Evolutionary conservation across 2,329 filamentous ascomycete species (phyloP), one percentile per base, ranked within the genome.

Genomic region (Neofusicoccum cordaticola): DNA sequence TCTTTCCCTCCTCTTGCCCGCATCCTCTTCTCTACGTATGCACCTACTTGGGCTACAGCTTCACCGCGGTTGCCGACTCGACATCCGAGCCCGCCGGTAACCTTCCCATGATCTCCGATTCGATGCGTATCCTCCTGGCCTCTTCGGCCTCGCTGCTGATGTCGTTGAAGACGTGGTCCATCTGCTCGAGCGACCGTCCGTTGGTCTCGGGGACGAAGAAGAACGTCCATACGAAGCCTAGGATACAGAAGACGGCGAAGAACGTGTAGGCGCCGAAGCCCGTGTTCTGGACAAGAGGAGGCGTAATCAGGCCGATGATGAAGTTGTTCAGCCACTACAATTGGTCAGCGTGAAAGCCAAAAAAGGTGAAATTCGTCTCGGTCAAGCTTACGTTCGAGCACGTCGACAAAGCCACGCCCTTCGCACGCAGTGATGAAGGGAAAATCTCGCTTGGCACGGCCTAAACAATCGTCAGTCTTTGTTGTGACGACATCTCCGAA

Each of bases 341-440:
- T 17, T 17, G 27, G 39, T 58, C 4, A 58, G 53, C 31, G 13
- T 37, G 6, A 37, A 17, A 9, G 31, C 19, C 15, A 7, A 7
- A 11, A 37, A 2, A 19, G 77, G 64, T 9, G 34, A 3, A 17
- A 12, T 17, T 22, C 78, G 88, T 90, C 17, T 4, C 8, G 11
- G 2, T 15, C 9, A 9, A 17, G 44, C 53, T 58, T 13, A 45
- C 53, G 75, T 87, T 88, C 5, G 83, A 83, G 65, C 83, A 85
- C 0, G 87, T 89, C 0, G 85, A 86, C 2, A 89, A 77, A 1
- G 87, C 87, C 0, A 88, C 86, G 39, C 88, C 89, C 72, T 90
- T 90, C 2, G 87, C 86, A 6, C 87, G 80, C 0, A 85, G 76
- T 0, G 81, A 82, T 1, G 82, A 83, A 0, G 86, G 86, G 48